Evolutionary conservation across 1,284 basidiomycete genomes (phyloP).

Genomic region (Marasmius fiardii): DNA sequence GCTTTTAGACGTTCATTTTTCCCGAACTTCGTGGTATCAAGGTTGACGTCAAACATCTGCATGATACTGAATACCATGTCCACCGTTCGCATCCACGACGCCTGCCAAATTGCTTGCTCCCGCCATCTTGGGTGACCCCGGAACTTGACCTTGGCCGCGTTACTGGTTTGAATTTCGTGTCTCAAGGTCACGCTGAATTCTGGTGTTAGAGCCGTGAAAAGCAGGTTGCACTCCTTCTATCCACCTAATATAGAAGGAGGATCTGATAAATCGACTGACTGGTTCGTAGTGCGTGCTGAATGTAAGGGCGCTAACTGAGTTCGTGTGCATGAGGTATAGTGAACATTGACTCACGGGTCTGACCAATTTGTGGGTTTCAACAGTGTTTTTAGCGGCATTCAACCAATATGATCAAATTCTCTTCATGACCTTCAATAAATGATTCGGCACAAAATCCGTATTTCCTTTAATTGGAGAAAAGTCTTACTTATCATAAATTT

Average conservation of each 20-base stretch:
- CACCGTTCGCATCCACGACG: background rate
- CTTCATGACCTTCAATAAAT: background rate
- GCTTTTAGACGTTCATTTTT: background rate
- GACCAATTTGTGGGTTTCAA: background rate
- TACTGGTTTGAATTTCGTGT: too few relatives aligned
- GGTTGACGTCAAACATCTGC: background rate
- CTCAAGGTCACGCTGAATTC: too few relatives aligned
- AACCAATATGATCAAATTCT: background rate
- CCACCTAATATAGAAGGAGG: background rate
- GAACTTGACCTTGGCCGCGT: background rate
- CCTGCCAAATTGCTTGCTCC: conserved; percentile 2
- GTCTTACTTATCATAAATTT: background rate
- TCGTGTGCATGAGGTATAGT: background rate
- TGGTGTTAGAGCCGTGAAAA: background rate
- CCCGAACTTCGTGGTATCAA: background rate
- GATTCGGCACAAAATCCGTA: background rate
- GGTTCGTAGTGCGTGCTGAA: background rate
- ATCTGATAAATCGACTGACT: background rate
- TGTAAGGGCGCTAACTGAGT: background rate
- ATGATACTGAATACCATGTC: conserved; percentile 7
- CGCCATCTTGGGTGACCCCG: background rate
- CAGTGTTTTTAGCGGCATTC: background rate
- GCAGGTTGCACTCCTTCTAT: background rate
- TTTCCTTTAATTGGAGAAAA: background rate
- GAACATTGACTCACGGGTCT: background rate